Conservation (phyloP, 768 basidiomycete species). For the Inosperma sp. region DNA sequence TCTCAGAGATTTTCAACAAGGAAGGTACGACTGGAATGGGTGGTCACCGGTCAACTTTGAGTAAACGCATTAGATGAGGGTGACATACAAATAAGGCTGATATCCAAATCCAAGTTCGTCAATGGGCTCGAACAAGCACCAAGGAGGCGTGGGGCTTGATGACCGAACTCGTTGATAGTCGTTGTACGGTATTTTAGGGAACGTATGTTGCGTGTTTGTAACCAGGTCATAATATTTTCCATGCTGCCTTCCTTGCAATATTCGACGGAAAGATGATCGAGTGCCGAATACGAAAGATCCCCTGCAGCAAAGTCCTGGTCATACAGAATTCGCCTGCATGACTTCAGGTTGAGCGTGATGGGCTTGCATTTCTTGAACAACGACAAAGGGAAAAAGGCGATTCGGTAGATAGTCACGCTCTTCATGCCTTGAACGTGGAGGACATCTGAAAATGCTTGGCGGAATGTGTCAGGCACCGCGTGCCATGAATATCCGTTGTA, state of each 20-base stretch:
- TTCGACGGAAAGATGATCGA: neutral
- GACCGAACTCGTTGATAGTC: neutral
- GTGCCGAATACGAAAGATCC: neutral
- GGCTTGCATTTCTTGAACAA: neutral
- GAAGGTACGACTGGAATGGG: neutral
- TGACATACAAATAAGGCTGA: neutral
- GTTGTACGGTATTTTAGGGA: neutral
- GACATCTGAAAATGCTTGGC: too few species aligned
- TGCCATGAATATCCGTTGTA: neutral
- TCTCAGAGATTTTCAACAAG: neutral
- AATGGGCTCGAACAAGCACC: neutral
- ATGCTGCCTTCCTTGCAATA: too few species aligned
- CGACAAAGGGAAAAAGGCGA: too few species aligned
- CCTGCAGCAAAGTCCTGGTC: neutral
- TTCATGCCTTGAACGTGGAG: too few species aligned
- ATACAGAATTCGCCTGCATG: neutral
- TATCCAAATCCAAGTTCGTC: neutral
- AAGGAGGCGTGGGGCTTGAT: too few species aligned
- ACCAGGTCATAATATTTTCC: neutral
- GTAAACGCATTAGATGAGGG: neutral
- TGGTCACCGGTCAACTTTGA: neutral
- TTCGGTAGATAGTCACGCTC: too few species aligned
- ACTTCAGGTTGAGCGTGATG: neutral
- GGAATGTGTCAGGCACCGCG: neutral
- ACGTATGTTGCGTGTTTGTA: neutral